Evolutionary conservation across 176 grass and related monocot species (phyloP).

Genomic region (Phyllostachys edulis): DNA sequence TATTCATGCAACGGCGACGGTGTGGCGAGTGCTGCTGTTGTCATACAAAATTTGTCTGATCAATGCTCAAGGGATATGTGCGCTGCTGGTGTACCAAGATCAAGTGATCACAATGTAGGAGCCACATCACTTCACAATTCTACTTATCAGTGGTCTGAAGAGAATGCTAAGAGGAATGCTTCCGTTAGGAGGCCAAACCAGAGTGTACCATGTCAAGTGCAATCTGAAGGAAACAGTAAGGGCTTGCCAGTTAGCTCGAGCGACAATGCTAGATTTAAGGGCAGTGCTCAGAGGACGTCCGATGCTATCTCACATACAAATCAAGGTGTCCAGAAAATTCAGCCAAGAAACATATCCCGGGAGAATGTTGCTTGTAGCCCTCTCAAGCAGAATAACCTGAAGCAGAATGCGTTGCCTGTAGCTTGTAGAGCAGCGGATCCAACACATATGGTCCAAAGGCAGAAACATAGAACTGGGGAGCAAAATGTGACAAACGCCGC

Average conservation of each 20-base stretch:
- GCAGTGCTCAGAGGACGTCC: neutral
- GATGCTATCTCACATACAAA: slow-evolving; percentile 17
- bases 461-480: slow-evolving; percentile 32
- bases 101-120: neutral
- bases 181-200: slow-evolving; percentile 27
- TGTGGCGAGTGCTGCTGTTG: neutral
- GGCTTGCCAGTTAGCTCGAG: slow-evolving; percentile 37
- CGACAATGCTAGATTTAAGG: slow-evolving; percentile 10
- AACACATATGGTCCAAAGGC: slow-evolving; percentile 17
- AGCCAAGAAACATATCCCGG: neutral
- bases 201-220: slow-evolving; percentile 26
- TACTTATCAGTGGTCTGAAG: slow-evolving; percentile 29
- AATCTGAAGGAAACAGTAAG: slow-evolving; percentile 33
- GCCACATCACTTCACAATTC: slow-evolving; percentile 20
- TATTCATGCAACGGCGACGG: neutral
- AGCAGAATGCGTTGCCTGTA: slow-evolving; percentile 52
- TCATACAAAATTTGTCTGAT: slow-evolving; percentile 1
- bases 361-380: slow-evolving; percentile 30
- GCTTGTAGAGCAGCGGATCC: slow-evolving; percentile 9
- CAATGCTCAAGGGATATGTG: slow-evolving; percentile 22
- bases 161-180: slow-evolving; percentile 29
- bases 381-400: slow-evolving; percentile 64
- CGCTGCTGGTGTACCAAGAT: neutral
- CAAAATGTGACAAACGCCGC: slow-evolving; percentile 1
- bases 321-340: slow-evolving; percentile 28